These are phyloP conservation scores for Pulveroboletus frians DNA, from an alignment of 768 basidiomycete species.

Conservation along the genomic window DNA sequence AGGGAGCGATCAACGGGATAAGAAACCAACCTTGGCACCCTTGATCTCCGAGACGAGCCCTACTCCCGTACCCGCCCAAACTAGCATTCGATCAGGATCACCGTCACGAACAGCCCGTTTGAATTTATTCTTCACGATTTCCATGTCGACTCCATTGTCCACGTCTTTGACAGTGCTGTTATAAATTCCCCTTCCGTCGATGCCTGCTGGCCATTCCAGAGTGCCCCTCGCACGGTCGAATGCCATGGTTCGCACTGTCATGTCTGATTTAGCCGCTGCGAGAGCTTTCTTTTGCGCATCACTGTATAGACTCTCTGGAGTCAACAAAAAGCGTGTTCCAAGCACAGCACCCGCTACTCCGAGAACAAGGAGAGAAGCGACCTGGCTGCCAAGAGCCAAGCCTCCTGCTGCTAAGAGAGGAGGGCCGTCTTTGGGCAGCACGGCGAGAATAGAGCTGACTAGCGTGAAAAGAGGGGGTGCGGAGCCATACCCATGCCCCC, in stretches of 20 bases:
- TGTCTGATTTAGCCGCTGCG: slow-evolving; percentile 38
- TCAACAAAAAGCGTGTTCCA: slow-evolving; percentile 72
- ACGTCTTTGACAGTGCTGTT: slow-evolving; percentile 54
- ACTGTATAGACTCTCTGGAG: slow-evolving; percentile 58
- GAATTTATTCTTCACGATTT: slow-evolving; percentile 40
- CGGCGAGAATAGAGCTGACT: slow-evolving; percentile 48
- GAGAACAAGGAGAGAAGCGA: slow-evolving; percentile 59
- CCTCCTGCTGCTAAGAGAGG: slow-evolving; percentile 75
- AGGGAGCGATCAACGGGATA: background rate
- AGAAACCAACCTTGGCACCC: slow-evolving; percentile 34
- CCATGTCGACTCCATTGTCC: slow-evolving; percentile 43
- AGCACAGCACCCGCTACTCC: slow-evolving; percentile 65
- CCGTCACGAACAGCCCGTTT: slow-evolving; percentile 39
- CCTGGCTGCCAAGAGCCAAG: slow-evolving; percentile 55
- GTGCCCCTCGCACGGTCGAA: slow-evolving; percentile 57
- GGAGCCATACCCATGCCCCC: slow-evolving; percentile 62
- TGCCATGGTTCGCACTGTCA: slow-evolving; percentile 54
- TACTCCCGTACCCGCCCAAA: slow-evolving; percentile 69
- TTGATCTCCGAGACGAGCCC: slow-evolving; percentile 48
- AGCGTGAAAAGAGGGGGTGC: slow-evolving; percentile 60
- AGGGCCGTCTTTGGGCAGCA: slow-evolving; percentile 38
- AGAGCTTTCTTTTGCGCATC: slow-evolving; percentile 51
- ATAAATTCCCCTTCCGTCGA: slow-evolving; percentile 50
- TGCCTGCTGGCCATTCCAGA: slow-evolving; percentile 52
- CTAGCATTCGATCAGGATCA: slow-evolving; percentile 48